Evolutionary conservation across 345 rosid genomes (phyloP), one percentile per base, ranked within the genome.

Genomic region (Brassica juncea): DNA sequence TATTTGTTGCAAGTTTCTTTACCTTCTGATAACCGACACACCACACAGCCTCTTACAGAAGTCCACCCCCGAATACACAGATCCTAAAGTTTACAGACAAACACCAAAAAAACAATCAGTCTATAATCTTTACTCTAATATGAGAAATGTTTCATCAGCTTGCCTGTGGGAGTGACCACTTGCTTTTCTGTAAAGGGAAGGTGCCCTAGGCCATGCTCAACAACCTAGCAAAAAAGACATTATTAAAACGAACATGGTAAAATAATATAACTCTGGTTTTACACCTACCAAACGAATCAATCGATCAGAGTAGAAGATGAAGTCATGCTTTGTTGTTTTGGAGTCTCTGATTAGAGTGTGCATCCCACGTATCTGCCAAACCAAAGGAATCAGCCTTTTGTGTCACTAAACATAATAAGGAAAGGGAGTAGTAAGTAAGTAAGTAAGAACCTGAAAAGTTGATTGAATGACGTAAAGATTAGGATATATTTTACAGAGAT

Each of bases 11-110:
- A 8, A 35, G 37, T 70, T 62, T 70, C 8, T 35, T 61, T 89
- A 94, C 98, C 98, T 91, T 82, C 98, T 86, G 71, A 94, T 87
- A 63, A 94, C 94, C 19, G 97, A 91, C 66, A 94, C 98, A 59
- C 98, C 97, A 61, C 98, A 94, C 77, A 94, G 84, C 84, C 92
- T 89, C 86, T 94, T 94, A 84, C 98, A 94, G 82, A 94, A 94
- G 81, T 94, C 98, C 80, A 92, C 96, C 58, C 98, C 98, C 7
- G 92, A 88, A 84, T 94, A 94, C 15, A 94, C 98, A 30, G 98
- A 89, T 42, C 92, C 98, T 94, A 89, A 72, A 76, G 3, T 65
- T 65, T 32, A 31, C 16, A 44, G 5, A 9, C 30, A 25, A 25
- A 15, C 16, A 68, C 25, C 25, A 14, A 3, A 35, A 9, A 11